Evolutionary conservation across 495 filamentous ascomycete species (phyloP).

Genomic region (Xylaria longipes): DNA sequence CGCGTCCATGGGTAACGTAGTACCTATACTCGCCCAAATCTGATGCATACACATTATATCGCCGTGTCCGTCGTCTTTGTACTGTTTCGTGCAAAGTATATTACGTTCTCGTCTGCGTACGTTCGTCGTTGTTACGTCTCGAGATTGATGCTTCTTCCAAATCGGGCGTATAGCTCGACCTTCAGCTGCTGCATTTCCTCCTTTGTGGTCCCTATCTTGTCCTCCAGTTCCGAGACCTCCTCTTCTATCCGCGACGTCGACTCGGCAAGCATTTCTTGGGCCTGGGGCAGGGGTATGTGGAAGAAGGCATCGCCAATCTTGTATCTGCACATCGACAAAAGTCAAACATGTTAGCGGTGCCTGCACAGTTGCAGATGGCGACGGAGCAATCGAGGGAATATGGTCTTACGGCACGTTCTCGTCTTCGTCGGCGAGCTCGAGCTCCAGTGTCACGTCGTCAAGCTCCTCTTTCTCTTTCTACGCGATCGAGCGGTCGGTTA

Average conservation of each 20-base stretch:
- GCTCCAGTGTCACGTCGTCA: constrained; percentile 86
- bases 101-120: neutral
- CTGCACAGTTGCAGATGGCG: neutral
- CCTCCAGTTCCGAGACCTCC: constrained; percentile 78
- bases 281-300: constrained; percentile 79
- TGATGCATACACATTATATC: neutral
- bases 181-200: constrained; percentile 90
- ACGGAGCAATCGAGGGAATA: neutral
- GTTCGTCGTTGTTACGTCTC: constrained; percentile 69
- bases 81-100: neutral
- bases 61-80: neutral
- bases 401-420: constrained; percentile 79
- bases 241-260: constrained; percentile 75
- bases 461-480: constrained; percentile 99
- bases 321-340: constrained; percentile 65
- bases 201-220: constrained; percentile 71
- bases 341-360: constrained; percentile 29
- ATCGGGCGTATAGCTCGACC: constrained; percentile 88
- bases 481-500: constrained; percentile 13
- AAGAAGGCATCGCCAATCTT: constrained; percentile 97
- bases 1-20: neutral
- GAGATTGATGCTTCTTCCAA: constrained; percentile 93
- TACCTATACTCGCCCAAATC: neutral
- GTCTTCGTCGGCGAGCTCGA: constrained; percentile 96
- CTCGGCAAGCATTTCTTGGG: constrained; percentile 78